Evolutionary conservation across 352 stramenopile species (phyloP).

Genomic region (Pilasporangium apinafurcum): DNA sequence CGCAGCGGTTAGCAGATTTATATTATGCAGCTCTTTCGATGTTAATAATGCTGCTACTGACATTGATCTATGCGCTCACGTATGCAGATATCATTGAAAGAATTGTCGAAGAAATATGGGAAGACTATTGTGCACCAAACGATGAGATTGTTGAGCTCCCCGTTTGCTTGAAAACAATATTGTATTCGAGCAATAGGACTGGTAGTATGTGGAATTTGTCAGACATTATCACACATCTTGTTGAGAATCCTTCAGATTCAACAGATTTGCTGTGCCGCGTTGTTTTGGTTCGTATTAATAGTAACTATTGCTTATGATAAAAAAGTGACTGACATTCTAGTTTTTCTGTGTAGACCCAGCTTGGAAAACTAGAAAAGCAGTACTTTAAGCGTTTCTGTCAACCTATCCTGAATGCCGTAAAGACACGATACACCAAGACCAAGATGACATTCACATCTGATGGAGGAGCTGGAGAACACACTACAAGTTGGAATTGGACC

Average conservation of each 20-base stretch:
- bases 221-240: conserved; percentile 11
- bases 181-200: conserved; percentile 4
- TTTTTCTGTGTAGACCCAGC: conserved; percentile 15
- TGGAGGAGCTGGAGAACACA: too few relatives aligned
- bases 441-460: not conserved
- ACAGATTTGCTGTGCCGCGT: conserved; percentile 34
- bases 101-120: conserved; percentile 27
- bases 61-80: not conserved
- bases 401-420: conserved; percentile 22
- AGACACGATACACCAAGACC: conserved; percentile 4
- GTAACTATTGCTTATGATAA: conserved; percentile 1
- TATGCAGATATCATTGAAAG: conserved; percentile 22
- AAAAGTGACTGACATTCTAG: too few relatives aligned
- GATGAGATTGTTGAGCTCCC: conserved; percentile 18
- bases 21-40: conserved; percentile 3
- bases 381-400: conserved; percentile 54
- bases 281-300: conserved; percentile 17
- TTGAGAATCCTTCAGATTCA: conserved; percentile 9
- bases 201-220: conserved; percentile 12
- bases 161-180: not conserved
- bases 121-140: conserved; percentile 1
- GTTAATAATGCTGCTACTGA: not conserved
- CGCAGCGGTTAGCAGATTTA: conserved; percentile 4
- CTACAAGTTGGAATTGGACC: too few relatives aligned
- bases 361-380: conserved; percentile 56